These are phyloP conservation scores for Amanita muscaria DNA, from an alignment of 768 basidiomycete species.

Conservation along the genomic window DNA sequence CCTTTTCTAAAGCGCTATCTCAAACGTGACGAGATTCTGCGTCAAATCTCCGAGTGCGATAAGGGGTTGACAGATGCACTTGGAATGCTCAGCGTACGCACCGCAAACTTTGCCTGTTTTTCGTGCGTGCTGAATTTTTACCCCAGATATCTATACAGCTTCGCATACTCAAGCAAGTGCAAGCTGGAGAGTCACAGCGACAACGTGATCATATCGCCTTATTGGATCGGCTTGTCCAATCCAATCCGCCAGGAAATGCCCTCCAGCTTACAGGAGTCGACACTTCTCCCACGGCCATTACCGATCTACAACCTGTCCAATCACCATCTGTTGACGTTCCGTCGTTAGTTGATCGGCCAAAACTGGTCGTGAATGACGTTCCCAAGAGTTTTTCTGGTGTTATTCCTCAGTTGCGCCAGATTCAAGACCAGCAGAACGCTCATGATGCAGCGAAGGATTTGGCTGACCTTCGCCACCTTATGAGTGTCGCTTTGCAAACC, in stretches of 20 bases:
- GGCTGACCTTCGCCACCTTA: constrained; percentile 46
- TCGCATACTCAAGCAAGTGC: constrained; percentile 42
- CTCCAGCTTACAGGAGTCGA: constrained; percentile 10
- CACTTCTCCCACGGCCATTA: not conserved
- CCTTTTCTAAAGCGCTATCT: constrained; percentile 61
- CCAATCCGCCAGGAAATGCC: constrained; percentile 7
- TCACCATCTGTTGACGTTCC: constrained; percentile 1
- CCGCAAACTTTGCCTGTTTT: not conserved
- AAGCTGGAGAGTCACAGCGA: constrained; percentile 26
- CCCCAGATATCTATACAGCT: constrained; percentile 26
- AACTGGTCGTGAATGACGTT: constrained; percentile 1
- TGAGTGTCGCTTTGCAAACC: constrained; percentile 47
- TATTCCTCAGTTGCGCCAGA: constrained; percentile 16
- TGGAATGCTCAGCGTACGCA: constrained; percentile 39
- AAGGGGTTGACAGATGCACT: constrained; percentile 25
- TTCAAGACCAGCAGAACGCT: constrained; percentile 23
- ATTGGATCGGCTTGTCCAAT: constrained; percentile 23
- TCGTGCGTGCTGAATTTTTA: constrained; percentile 24
- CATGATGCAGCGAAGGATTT: constrained; percentile 44
- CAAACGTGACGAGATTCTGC: constrained; percentile 47
- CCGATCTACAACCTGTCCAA: too few relatives aligned
- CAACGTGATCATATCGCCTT: constrained; percentile 24
- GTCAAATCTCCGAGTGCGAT: constrained; percentile 22
- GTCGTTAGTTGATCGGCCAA: constrained; percentile 14
- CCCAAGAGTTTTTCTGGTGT: constrained; percentile 9